Percentiles rank a stretch among this genome's conserved stretches.
Evolutionary conservation across 257 asterid species (phyloP).

Genomic region (Eucommia ulmoides): DNA sequence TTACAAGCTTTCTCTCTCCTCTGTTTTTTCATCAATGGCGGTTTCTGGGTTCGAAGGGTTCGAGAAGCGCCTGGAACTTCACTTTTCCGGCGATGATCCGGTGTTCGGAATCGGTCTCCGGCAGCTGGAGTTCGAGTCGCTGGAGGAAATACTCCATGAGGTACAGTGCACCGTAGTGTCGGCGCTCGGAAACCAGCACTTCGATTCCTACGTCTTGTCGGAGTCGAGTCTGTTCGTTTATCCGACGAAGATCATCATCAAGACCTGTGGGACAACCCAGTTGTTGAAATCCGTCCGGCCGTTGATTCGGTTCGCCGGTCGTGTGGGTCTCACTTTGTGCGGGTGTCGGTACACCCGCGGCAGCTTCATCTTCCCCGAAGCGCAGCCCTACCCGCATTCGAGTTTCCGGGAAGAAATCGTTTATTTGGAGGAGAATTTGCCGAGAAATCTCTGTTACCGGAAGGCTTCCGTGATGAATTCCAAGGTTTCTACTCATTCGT

Average conservation of each 20-base stretch:
- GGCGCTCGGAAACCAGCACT: not conserved
- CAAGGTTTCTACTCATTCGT: slow-evolving; percentile 41
- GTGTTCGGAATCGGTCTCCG: slow-evolving; percentile 17
- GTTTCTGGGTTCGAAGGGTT: slow-evolving; percentile 92
- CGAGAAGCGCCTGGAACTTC: slow-evolving; percentile 17
- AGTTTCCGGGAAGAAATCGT: slow-evolving; percentile 64
- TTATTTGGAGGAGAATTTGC: slow-evolving; percentile 43
- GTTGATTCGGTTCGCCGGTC: slow-evolving; percentile 29
- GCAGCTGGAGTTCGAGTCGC: slow-evolving; percentile 2
- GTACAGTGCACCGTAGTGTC: slow-evolving; percentile 2
- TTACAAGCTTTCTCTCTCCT: not conserved
- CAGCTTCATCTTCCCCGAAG: slow-evolving; percentile 76
- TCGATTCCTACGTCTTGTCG: not conserved
- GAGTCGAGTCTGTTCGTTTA: not conserved
- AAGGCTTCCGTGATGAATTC: slow-evolving; percentile 62
- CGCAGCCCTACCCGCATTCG: slow-evolving; percentile 76
- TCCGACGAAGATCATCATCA: slow-evolving; percentile 1
- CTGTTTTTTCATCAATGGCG: slow-evolving; percentile 39
- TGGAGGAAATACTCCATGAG: slow-evolving; percentile 1
- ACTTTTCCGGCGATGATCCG: slow-evolving; percentile 8
- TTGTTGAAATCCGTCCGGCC: slow-evolving; percentile 64
- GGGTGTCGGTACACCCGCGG: slow-evolving; percentile 92
- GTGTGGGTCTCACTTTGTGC: slow-evolving; percentile 47
- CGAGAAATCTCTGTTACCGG: slow-evolving; percentile 27
- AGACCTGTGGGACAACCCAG: slow-evolving; percentile 7